These are phyloP conservation scores for Yarrowia osloensis DNA, from an alignment of 805 yeast genomes.

Conservation along the genomic window DNA sequence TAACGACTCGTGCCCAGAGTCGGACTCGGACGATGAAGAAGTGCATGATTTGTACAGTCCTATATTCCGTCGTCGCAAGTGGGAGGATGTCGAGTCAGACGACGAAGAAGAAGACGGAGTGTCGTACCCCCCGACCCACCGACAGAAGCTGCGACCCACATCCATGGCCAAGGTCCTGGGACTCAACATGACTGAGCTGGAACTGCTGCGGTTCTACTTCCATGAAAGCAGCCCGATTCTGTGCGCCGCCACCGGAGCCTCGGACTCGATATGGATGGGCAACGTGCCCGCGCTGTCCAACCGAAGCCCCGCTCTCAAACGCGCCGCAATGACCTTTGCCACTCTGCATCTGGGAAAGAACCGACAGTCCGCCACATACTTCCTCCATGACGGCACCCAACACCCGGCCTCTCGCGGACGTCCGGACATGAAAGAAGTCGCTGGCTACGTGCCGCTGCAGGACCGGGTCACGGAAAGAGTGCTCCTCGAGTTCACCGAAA, in stretches of 20 bases:
- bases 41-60: too few species aligned
- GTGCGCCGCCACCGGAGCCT: not conserved
- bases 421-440: conserved; percentile 1
- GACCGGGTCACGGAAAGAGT: not conserved
- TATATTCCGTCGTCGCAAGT: not conserved
- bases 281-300: not conserved
- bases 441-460: conserved; percentile 7
- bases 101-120: not conserved
- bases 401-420: not conserved
- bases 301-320: not conserved
- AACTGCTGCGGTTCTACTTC: conserved; percentile 7
- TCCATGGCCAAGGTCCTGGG: conserved; percentile 7
- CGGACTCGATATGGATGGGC: not conserved
- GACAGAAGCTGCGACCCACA: not conserved
- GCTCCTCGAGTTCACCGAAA: not conserved
- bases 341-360: not conserved
- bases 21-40: not conserved
- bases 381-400: not conserved
- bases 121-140: not conserved
- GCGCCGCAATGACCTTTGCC: conserved; percentile 7
- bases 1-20: too few species aligned
- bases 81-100: not conserved
- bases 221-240: not conserved
- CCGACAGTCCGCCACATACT: not conserved
- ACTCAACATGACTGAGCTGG: conserved; percentile 9